Evolutionary conservation across 2,329 filamentous ascomycete species (phyloP), one percentile per base, ranked within the genome.

Genomic region (Ophiostoma himal-ulmi): DNA sequence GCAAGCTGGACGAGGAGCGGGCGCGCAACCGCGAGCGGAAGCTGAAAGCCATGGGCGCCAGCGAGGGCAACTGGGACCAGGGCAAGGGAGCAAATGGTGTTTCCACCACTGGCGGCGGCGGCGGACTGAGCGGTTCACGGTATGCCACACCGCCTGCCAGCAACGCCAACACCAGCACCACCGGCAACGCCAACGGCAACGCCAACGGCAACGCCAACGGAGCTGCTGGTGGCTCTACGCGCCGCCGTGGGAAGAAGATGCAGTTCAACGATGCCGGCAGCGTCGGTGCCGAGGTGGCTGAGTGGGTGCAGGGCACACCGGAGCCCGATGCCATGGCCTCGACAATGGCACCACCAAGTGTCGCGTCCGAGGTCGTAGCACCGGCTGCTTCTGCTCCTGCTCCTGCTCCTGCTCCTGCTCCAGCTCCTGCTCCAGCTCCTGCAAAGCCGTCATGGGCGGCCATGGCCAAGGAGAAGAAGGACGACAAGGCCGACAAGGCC

Each of bases 1-100:
- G 80, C 39, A 81, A 81, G 73, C 80, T 86, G 73, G 85, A 88
- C 36, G 85, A 88, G 52, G 87, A 89, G 79, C 82, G 87, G 14
- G 85, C 83, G 34, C 83, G 82, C 74, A 89, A 89, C 75, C 78
- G 86, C 10, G 85, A 88, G 77, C 79, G 87, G 68, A 89, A 89
- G 76, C 80, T 89, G 26, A 85, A 85, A 74, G 86, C 86, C 0
- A 83, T 88, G 79, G 82, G 82, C 39, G 79, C 78, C 66, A 85
- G 83, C 76, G 82, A 85, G 54, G 82, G 81, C 39, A 83, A 81
- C 73, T 89, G 86, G 87, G 87, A 89, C 71, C 83, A 85, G 75
- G 86, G 85, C 57, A 88, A 88, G 78, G 79, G 78, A 13, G 79
- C 82, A 1, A 72, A 64, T 14, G 66, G 73, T 57, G 70, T 71